Percentiles rank a stretch among this genome's conserved stretches.
These are phyloP conservation scores for Eucalyptus paniculata DNA, from an alignment of 345 rosid genomes.

Conservation along the genomic window DNA sequence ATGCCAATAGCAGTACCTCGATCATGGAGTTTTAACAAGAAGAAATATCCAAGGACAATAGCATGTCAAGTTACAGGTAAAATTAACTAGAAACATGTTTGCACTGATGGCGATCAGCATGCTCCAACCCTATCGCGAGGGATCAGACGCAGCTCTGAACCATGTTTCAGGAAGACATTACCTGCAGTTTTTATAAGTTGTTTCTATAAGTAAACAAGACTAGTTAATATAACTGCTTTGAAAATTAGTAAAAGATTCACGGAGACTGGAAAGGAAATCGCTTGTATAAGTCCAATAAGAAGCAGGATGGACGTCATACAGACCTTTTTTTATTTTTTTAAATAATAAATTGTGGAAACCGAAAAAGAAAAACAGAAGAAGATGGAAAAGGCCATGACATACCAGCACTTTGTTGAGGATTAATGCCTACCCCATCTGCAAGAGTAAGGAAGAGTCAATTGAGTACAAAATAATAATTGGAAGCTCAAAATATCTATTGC, in stretches of 20 bases:
- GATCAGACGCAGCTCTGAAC: constrained; percentile 86
- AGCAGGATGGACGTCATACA: not conserved
- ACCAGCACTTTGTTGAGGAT: constrained; percentile 99
- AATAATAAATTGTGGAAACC: not conserved
- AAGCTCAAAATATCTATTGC: not conserved
- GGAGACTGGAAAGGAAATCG: not conserved
- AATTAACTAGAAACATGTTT: not conserved
- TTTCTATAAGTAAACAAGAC: not conserved
- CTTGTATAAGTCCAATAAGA: not conserved
- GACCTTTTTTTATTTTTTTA: not conserved
- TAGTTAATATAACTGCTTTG: not conserved
- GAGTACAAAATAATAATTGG: not conserved
- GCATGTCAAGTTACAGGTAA: not conserved
- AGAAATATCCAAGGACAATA: not conserved
- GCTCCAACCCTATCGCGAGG: constrained; percentile 96
- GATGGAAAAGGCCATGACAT: not conserved
- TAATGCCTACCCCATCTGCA: constrained; percentile 96
- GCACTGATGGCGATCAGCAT: not conserved
- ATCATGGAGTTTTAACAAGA: not conserved
- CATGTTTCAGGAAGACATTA: constrained; percentile 94
- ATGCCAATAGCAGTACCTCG: not conserved
- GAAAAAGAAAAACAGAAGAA: not conserved
- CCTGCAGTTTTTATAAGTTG: constrained; percentile 27
- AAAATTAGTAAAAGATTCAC: not conserved
- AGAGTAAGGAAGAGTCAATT: not conserved